Conservation (phyloP, 805 yeast species). For the Lipomyces anomalus region DNA sequence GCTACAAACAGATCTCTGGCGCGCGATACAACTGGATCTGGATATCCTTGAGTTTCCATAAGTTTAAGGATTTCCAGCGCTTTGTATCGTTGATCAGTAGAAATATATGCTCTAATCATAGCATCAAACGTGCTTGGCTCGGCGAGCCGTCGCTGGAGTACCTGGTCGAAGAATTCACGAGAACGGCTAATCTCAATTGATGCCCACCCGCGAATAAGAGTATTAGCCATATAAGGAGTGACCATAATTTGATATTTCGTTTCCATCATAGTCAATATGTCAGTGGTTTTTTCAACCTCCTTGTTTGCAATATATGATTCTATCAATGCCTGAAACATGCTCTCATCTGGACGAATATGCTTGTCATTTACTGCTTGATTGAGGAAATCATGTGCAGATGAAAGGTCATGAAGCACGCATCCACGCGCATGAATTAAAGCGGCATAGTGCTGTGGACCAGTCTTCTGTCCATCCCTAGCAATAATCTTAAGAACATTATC, state of each 20-base stretch:
- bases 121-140: slow-evolving; percentile 37
- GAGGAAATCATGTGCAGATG: slow-evolving; percentile 34
- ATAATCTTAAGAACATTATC: slow-evolving; percentile 34
- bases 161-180: slow-evolving; percentile 29
- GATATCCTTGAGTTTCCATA: slow-evolving; percentile 28
- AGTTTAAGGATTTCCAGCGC: slow-evolving; percentile 26
- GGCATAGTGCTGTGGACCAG: slow-evolving; percentile 36
- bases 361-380: slow-evolving; percentile 28
- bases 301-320: slow-evolving; percentile 37
- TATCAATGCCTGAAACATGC: slow-evolving; percentile 37
- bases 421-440: slow-evolving; percentile 38
- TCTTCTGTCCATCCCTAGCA: slow-evolving; percentile 28
- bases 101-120: slow-evolving; percentile 32
- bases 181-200: slow-evolving; percentile 26
- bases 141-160: slow-evolving; percentile 21
- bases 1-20: slow-evolving; percentile 16
- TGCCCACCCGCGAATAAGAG: slow-evolving; percentile 36
- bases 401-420: slow-evolving; percentile 32
- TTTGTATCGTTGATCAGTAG: slow-evolving; percentile 21
- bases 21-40: slow-evolving; percentile 31
- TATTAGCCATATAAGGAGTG: slow-evolving; percentile 34
- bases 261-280: slow-evolving; percentile 19
- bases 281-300: slow-evolving; percentile 28
- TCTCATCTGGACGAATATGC: slow-evolving; percentile 35
- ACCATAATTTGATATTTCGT: slow-evolving; percentile 29